A percentile compares a stretch with the other conserved stretches of the same genome.
These are phyloP conservation scores for Cordyceps farinosa DNA, from an alignment of 2,329 filamentous ascomycete genomes.

Conservation along the genomic window DNA sequence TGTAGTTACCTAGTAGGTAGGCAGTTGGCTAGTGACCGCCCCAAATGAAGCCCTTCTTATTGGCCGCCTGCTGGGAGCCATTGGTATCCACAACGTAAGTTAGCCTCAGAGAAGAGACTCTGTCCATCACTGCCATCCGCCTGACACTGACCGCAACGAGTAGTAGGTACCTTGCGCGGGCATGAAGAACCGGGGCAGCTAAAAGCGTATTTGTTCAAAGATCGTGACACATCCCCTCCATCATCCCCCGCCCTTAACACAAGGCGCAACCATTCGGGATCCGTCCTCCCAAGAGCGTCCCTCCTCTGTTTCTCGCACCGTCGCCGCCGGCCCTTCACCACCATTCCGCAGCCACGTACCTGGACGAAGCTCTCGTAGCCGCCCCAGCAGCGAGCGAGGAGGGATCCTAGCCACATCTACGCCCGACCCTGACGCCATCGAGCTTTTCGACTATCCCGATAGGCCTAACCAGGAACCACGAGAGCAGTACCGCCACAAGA, in stretches of 20 bases:
- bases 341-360: conserved; percentile 16
- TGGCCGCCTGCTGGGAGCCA: not conserved
- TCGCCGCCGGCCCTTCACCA: conserved; percentile 22
- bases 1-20: no score
- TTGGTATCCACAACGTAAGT: no score
- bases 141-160: not conserved
- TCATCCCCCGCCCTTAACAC: not conserved
- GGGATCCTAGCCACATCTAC: conserved; percentile 27
- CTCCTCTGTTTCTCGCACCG: conserved; percentile 37
- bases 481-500: conserved; percentile 32
- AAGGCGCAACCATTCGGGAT: conserved; percentile 35
- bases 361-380: conserved; percentile 22
- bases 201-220: not conserved
- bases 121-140: not conserved
- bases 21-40: no score
- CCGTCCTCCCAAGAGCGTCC: conserved; percentile 30
- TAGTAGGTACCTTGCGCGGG: not conserved
- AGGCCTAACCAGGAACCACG: conserved; percentile 8
- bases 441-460: conserved; percentile 40
- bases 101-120: no score
- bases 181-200: conserved; percentile 1
- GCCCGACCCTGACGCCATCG: conserved; percentile 31
- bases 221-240: not conserved
- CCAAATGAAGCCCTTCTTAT: not conserved
- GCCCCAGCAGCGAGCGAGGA: conserved; percentile 32